These are phyloP conservation scores for Picea glauca DNA, from an alignment of 75 land plant species.

Conservation along the genomic window DNA sequence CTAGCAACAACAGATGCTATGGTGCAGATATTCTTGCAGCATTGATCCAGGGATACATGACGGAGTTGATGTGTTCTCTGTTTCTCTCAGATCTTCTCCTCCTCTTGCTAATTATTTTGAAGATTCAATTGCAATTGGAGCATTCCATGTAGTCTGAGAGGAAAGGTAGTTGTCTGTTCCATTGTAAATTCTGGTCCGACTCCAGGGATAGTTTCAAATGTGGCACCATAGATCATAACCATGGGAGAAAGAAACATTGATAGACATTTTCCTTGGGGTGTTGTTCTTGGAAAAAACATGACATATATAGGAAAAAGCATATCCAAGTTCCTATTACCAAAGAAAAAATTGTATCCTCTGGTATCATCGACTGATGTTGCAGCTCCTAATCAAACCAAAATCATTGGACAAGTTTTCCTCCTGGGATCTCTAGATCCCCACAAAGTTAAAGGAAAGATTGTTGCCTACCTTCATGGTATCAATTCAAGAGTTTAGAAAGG, in stretches of 20 bases:
- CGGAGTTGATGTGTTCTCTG: conserved; percentile 22
- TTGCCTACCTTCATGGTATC: conserved; percentile 43
- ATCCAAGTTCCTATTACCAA: neutral
- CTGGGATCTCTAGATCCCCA: conserved; percentile 35
- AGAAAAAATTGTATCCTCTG: conserved; percentile 8
- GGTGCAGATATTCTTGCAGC: conserved; percentile 32
- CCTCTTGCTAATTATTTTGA: conserved; percentile 7
- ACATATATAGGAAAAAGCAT: neutral
- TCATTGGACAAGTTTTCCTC: conserved; percentile 12
- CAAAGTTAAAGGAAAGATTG: conserved; percentile 56
- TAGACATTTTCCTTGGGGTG: conserved; percentile 18
- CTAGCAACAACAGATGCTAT: too few relatives aligned
- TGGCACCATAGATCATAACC: conserved; percentile 45
- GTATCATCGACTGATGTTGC: conserved; percentile 10
- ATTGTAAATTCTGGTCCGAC: conserved; percentile 37
- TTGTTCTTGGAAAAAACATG: conserved; percentile 13
- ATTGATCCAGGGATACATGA: conserved; percentile 20
- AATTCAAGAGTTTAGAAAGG: conserved; percentile 37
- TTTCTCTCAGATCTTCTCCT: conserved; percentile 17
- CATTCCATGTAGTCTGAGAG: conserved; percentile 27
- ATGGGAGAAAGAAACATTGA: conserved; percentile 38
- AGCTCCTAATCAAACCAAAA: neutral
- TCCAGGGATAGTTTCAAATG: conserved; percentile 18
- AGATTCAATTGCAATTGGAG: conserved; percentile 29
- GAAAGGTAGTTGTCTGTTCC: conserved; percentile 25